Base-by-base conservation (phyloP, 225 moss, liverwort and hornwort genomes). In the Anthoceros angustus region DNA sequence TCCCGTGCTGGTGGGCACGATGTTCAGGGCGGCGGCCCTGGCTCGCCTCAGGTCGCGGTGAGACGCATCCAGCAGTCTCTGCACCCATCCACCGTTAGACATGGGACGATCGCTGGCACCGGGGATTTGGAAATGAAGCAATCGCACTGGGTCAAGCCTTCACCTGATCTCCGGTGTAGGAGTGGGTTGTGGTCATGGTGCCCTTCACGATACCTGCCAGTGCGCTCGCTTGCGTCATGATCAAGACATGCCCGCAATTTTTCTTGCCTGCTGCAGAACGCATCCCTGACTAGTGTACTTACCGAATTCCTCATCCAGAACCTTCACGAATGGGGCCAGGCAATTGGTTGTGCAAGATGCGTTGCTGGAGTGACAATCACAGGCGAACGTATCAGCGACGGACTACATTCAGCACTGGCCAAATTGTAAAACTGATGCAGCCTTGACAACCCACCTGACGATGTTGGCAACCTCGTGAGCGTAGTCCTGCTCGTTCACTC, bases 341-440 rank as follows among this genome's bases (percentile, higher is more conserved):
- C 79, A 82, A 40, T 82, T 82, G 42, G 82, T 82, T 39, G 82
- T 82, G 74, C 82, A 82, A 41, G 82, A 82, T 18, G 82, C 82
- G 66, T 82, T 82, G 61, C 82, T 82, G 66, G 24, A 18, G n/a
- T 8, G 18, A 43, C 5, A 41, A 43, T 6, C 10, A 43, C 18
- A 42, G 66, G 40, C 12, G 16, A 1, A 2, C 14, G 10, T 16
- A 40, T 12, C n/a, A 24, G 23, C 2, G 4, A 21, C 66, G 7
- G 3, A 39, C 40, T 32, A 42, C 25, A 6, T 39, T 21, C 5
- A 11, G 26, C 38, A 40, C 18, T 15, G 42, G 45, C 7, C 6
- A 46, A 65, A 7, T 10, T 15, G 5, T 20, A n/a, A 21, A 65
- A 15, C 23, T 62, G 15, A 0, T 12, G 4, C 12, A 25, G 14